phyloP scores from a whole-genome alignment of 1,139 yeast genomes.

The Pichia sp. region DNA sequence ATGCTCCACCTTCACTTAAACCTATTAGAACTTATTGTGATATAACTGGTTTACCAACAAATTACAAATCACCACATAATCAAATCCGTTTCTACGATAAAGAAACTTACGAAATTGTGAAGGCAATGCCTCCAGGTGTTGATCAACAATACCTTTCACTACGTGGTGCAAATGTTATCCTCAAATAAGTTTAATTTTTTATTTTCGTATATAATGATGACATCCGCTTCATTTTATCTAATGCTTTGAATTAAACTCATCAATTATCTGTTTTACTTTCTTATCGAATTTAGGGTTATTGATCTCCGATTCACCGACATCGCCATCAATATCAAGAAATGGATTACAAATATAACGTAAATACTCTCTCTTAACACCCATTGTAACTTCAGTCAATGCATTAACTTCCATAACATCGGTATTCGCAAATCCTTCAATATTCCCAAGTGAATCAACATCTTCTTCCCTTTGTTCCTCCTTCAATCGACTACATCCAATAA shows the following conservation, averaged over 20 bases:
- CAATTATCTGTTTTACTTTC: conserved; percentile 32
- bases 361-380: conserved; percentile 31
- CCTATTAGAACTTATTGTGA: conserved; percentile 89
- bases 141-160: conserved; percentile 89
- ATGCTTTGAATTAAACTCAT: conserved; percentile 28
- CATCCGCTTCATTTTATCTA: neutral
- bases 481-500: conserved; percentile 37
- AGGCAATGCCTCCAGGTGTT: conserved; percentile 79
- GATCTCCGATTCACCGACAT: conserved; percentile 22
- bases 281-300: conserved; percentile 36
- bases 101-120: conserved; percentile 75
- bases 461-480: conserved; percentile 17
- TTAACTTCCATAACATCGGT: conserved; percentile 30
- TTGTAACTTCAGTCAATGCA: conserved; percentile 14
- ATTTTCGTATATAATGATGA: neutral
- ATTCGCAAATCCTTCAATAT: conserved; percentile 28
- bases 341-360: conserved; percentile 51
- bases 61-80: conserved; percentile 68
- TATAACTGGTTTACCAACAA: conserved; percentile 80
- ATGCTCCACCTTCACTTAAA: conserved; percentile 81
- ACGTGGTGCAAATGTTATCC: conserved; percentile 80
- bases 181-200: conserved; percentile 35
- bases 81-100: conserved; percentile 74
- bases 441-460: conserved; percentile 17
- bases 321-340: conserved; percentile 32